Percentiles rank a stretch among this genome's conserved stretches.
Evolutionary conservation across 2,329 filamentous ascomycete species (phyloP).

Genomic region (Trichoderma polysporum): DNA sequence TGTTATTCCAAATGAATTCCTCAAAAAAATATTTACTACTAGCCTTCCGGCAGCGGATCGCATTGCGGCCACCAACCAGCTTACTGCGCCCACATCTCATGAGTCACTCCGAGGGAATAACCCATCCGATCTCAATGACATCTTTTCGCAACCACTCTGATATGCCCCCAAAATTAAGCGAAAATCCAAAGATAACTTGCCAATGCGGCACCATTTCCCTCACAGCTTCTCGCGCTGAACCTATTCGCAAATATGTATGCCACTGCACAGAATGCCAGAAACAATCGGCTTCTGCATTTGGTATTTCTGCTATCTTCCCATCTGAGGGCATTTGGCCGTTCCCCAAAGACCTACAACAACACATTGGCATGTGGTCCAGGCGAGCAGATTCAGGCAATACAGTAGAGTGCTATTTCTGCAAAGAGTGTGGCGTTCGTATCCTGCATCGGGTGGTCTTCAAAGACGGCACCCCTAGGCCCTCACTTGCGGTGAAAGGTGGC

Average conservation of each 20-base stretch:
- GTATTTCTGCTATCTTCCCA: conserved; percentile 44
- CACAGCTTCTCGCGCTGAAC: not conserved
- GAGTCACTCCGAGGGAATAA: not conserved
- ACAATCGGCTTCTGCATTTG: conserved; percentile 47
- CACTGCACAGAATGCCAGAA: conserved; percentile 48
- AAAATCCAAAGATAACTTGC: not conserved
- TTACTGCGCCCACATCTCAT: not conserved
- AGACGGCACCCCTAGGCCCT: conserved; percentile 39
- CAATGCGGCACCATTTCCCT: not conserved
- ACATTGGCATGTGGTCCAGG: conserved; percentile 40
- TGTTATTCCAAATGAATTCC: not conserved
- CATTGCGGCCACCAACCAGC: not conserved
- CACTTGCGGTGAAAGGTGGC: conserved; percentile 48
- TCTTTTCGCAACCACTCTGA: not conserved
- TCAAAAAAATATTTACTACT: not conserved
- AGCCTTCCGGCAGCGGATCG: not conserved
- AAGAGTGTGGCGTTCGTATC: conserved; percentile 44
- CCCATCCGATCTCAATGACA: not conserved
- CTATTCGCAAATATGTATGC: conserved; percentile 29
- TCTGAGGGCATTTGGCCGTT: conserved; percentile 41
- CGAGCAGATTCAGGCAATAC: conserved; percentile 41
- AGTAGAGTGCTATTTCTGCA: conserved; percentile 45
- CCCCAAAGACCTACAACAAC: conserved; percentile 31
- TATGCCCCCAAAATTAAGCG: not conserved
- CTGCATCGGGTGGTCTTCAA: conserved; percentile 43